phyloP scores from a whole-genome alignment of 139 green algal species.

The Chlamydomonas applanata region DNA sequence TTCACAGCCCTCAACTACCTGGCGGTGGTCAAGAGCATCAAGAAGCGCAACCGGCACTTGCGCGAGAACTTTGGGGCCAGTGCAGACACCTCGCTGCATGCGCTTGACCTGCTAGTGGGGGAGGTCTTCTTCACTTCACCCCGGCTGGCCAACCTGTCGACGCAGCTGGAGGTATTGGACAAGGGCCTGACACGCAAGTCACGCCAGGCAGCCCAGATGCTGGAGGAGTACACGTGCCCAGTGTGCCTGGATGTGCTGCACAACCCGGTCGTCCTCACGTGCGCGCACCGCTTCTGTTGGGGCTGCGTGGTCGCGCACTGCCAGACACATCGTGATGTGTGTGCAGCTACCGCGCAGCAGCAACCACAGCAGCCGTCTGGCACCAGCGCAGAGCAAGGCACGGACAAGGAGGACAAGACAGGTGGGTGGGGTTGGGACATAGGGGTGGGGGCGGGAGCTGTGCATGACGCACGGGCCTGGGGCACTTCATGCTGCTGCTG shows the following conservation, averaged over 20 bases:
- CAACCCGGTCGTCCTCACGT: slow-evolving; percentile 81
- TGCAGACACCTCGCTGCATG: slow-evolving; percentile 40
- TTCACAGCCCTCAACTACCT: slow-evolving; percentile 77
- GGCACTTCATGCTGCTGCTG: too few species aligned
- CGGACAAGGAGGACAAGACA: background rate
- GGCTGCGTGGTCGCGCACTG: slow-evolving; percentile 70
- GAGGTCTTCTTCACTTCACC: slow-evolving; percentile 80
- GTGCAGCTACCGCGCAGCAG: background rate
- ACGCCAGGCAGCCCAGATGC: slow-evolving; percentile 4
- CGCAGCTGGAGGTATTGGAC: slow-evolving; percentile 61
- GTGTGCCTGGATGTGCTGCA: slow-evolving; percentile 79
- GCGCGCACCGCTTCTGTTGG: slow-evolving; percentile 84
- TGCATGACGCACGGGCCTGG: too few species aligned
- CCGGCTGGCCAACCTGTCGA: slow-evolving; percentile 65
- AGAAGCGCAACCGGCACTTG: slow-evolving; percentile 82
- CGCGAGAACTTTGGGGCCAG: slow-evolving; percentile 25
- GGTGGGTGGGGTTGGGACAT: too few species aligned
- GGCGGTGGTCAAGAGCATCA: slow-evolving; percentile 72
- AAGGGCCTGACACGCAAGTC: slow-evolving; percentile 4
- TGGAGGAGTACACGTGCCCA: slow-evolving; percentile 69
- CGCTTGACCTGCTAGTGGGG: slow-evolving; percentile 59
- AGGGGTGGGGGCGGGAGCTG: too few species aligned
- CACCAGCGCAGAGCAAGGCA: background rate
- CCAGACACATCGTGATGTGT: slow-evolving; percentile 21
- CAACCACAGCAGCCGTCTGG: background rate